Evolutionary conservation across 73 alveolate genomes (phyloP), one percentile per base, ranked within the genome.

Genomic region (Paramecium octaurelia): DNA sequence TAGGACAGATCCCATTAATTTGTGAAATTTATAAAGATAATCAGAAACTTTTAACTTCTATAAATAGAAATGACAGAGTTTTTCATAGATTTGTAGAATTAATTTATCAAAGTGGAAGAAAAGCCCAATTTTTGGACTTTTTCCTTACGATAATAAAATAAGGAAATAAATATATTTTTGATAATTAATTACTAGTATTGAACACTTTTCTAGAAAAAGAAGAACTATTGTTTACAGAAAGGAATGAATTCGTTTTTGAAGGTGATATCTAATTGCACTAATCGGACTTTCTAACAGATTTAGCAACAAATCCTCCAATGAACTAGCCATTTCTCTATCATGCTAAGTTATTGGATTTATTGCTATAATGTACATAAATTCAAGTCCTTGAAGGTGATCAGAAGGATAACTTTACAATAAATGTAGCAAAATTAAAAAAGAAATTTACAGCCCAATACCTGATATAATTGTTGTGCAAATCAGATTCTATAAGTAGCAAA

Each of bases 1-100:
- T 93, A 24, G 95, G 93, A 4, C 68, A 93, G 46, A 80, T 93
- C 21, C 88, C 93, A 20, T 83, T 93, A 58, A 92, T 93, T 21
- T 93, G 96, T 36, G 96, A 93, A 59, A 93, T 93, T 48, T 93
- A 48, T 58, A 93, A 93, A 54, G 93, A 93, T 40, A 93, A 93
- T 42, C 16, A 35, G 2, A 80, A 48, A 31, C 44, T 93, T 1
- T 43, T 93, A 10, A 31, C 84, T 2, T 64, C 84, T 24, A 75
- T 59, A 40, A 58, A 80, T 6, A 93, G 58, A 38, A 92, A 75
- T 92, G 84, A 85, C 7, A 38, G 46, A 29, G 40, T 80, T 11
- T 57, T 93, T 7, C 38, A 83, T 57, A 92, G n/a, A n/a, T 68
- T 93, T 23, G 84, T 80, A 21, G 80, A 54, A 20, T 29, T 92